Evolutionary conservation across 163 green algal genomes (phyloP).

Genomic region (Chlamydomonas reinhardtii): DNA sequence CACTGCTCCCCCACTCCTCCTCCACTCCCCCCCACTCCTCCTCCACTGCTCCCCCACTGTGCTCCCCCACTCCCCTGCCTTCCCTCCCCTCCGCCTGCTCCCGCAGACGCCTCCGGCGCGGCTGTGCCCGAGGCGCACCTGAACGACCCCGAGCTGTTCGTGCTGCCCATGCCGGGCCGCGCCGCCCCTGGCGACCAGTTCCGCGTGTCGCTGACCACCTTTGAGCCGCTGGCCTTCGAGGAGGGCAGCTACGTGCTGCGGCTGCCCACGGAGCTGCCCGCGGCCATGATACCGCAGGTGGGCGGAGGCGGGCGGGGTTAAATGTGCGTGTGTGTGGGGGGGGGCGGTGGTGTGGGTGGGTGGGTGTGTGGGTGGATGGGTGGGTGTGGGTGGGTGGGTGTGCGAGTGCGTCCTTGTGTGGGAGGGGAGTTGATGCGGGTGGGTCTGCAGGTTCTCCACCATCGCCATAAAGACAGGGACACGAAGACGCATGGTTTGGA

Average conservation of each 20-base stretch:
- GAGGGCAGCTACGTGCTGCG: conserved; percentile 55
- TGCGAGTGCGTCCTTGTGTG: too few species aligned
- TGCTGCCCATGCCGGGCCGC: conserved; percentile 22
- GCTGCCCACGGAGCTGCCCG: conserved; percentile 47
- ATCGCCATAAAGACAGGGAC: too few species aligned
- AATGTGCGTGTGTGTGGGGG: background rate
- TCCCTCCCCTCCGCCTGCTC: too few species aligned
- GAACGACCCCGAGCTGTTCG: conserved; percentile 58
- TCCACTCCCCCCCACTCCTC: too few species aligned
- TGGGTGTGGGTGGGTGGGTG: background rate
- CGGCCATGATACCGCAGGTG: conserved; percentile 31
- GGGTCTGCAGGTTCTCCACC: too few species aligned
- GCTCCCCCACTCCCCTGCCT: background rate
- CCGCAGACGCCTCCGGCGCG: conserved; percentile 19
- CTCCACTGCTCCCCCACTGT: too few species aligned
- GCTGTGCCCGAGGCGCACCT: background rate
- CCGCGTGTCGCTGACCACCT: conserved; percentile 48
- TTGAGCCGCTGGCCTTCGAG: conserved; percentile 59
- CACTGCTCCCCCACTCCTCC: background rate
- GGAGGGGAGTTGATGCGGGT: too few species aligned
- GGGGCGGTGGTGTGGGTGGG: background rate
- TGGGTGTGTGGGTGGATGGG: background rate
- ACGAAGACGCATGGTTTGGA: too few species aligned
- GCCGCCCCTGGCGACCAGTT: conserved; percentile 47
- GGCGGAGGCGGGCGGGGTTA: too few species aligned